Percentiles rank a stretch among this genome's conserved stretches.
These are phyloP conservation scores for Solanum hybrid DNA, from an alignment of 305 asterid species.

Conservation along the genomic window DNA sequence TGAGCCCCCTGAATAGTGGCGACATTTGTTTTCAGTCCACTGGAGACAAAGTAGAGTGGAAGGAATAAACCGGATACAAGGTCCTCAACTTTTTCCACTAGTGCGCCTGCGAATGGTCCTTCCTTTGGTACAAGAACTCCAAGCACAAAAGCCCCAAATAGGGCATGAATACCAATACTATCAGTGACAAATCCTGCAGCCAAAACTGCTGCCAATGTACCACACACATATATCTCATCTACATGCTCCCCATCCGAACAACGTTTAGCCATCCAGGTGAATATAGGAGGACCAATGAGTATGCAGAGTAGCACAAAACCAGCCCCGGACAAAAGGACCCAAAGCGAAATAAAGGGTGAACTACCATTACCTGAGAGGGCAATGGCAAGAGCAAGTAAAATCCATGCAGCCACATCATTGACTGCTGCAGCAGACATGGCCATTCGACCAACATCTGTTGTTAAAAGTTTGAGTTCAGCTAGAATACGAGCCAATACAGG, in stretches of 20 bases:
- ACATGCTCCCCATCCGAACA: conserved; percentile 88
- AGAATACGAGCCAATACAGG: conserved; percentile 89
- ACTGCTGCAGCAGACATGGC: conserved; percentile 99
- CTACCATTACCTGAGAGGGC: conserved; percentile 60
- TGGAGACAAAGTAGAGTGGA: conserved; percentile 83
- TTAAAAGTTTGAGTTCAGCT: conserved; percentile 83
- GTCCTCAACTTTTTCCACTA: conserved; percentile 85
- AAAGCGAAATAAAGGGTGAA: conserved; percentile 58
- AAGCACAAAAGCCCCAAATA: conserved; percentile 75
- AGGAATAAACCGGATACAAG: conserved; percentile 79
- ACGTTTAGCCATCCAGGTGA: conserved; percentile 55
- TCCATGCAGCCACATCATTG: conserved; percentile 91
- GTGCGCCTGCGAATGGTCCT: conserved; percentile 73
- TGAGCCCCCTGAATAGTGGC: conserved; percentile 73
- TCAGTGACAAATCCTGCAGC: conserved; percentile 88
- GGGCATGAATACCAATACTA: conserved; percentile 75
- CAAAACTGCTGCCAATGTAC: conserved; percentile 52
- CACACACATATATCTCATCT: conserved; percentile 68
- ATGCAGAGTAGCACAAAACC: conserved; percentile 46
- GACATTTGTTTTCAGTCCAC: conserved; percentile 79
- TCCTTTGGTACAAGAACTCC: conserved; percentile 82
- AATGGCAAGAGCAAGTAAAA: conserved; percentile 77
- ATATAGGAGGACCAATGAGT: conserved; percentile 47
- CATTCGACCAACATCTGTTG: conserved; percentile 72
- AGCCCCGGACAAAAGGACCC: conserved; percentile 65